A percentile compares a stretch with the other conserved stretches of the same genome.
These are phyloP conservation scores for Pseudogymnoascus sp. DNA, from an alignment of 2,329 filamentous ascomycete species.

Conservation along the genomic window DNA sequence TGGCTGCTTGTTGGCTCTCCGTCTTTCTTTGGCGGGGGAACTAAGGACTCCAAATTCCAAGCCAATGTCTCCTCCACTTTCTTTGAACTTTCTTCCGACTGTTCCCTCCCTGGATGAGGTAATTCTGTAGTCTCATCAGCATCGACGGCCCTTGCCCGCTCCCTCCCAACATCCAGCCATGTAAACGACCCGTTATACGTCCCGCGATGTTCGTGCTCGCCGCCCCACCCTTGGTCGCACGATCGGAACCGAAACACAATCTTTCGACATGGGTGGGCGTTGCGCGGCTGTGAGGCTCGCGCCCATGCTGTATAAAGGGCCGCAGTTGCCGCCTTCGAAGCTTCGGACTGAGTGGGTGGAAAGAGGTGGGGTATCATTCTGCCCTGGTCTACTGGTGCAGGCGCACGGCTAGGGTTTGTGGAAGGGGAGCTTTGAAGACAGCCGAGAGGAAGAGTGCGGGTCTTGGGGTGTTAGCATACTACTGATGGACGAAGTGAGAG, in stretches of 20 bases:
- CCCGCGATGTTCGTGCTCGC: conserved; percentile 24
- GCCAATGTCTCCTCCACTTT: background rate
- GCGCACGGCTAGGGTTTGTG: conserved; percentile 12
- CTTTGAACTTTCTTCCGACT: background rate
- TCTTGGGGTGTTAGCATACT: conserved; percentile 11
- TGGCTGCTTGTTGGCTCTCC: background rate
- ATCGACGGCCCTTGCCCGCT: conserved; percentile 39
- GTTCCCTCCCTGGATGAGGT: background rate
- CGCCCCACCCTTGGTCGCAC: conserved; percentile 52
- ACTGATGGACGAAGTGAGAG: background rate
- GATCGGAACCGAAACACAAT: conserved; percentile 51
- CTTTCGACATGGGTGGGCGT: conserved; percentile 45
- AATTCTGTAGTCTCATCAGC: background rate
- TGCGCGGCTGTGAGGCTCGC: conserved; percentile 13
- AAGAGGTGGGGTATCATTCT: background rate
- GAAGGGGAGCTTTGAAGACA: conserved; percentile 14
- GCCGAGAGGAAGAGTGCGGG: background rate
- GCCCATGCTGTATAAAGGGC: conserved; percentile 15
- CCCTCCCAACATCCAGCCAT: conserved; percentile 57
- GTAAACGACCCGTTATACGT: conserved; percentile 45
- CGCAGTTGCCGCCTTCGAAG: background rate
- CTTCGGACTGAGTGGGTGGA: background rate
- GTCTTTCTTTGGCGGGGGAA: background rate
- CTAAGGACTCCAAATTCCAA: background rate
- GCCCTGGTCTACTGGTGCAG: background rate